Evolutionary conservation across 768 basidiomycete species (phyloP), one percentile per base, ranked within the genome.

Genomic region (Melanogaster broomeanus): DNA sequence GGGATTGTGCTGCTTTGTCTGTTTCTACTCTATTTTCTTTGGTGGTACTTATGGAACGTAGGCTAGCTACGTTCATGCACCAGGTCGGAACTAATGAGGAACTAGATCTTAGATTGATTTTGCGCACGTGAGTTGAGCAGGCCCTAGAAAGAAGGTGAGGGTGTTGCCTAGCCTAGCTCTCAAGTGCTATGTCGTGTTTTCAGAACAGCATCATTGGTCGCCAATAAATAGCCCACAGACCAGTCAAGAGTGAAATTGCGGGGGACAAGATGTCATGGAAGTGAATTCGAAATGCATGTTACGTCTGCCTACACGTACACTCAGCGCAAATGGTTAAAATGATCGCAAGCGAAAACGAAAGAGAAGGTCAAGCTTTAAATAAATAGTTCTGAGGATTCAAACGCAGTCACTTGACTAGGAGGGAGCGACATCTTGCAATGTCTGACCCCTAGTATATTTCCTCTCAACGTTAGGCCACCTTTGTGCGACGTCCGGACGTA

Each of bases 381-480:
- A 10, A 38, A 33, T 22, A 13, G 37, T 12, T 38, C 39, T 16
- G 8, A 45, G 35, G 25, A 34, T 35, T 19, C 22, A 19, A 35
- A 38, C 34, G 27, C n/a, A 24, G 48, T 37, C 24, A 41, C 46
- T n/a, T 42, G 48, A 53, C 40, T 16, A 24, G 15, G 44, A 18
- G 19, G 43, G 42, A 40, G 33, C 25, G 48, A 49, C 44, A 33
- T 42, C 45, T 41, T 27, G 37, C 51, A 34, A 25, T 22, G 21
- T 42, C 43, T 19, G 40, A 47, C 42, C 56, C 43, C 34, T 30
- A 15, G 42, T 12, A 39, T 51, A 79, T 64, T 77, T 81, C 58
- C 79, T 72, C 55, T 65, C 82, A 52, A 72, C 68, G 62, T 72
- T 78, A 41, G 75, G 74, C 68, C 73, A 77, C 54, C 68, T 70